phyloP scores from a whole-genome alignment of 2,329 filamentous ascomycete genomes.

The Fusarium sp. region DNA sequence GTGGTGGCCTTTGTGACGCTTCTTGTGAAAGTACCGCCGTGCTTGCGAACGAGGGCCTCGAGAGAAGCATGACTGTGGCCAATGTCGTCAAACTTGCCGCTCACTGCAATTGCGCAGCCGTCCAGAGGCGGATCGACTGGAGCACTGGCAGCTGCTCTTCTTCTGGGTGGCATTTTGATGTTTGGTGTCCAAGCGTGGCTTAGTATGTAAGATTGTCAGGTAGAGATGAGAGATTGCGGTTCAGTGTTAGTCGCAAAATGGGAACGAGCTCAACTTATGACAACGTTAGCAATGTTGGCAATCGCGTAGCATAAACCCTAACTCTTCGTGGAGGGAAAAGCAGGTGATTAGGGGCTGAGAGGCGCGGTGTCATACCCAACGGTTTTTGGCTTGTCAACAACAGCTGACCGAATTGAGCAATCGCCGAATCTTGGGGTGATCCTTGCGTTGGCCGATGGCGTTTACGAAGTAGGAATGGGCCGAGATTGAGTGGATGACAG shows the following conservation, averaged over 20 bases:
- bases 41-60: conserved; percentile 58
- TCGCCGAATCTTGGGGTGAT: conserved; percentile 40
- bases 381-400: conserved; percentile 32
- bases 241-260: neutral
- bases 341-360: conserved; percentile 38
- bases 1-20: conserved; percentile 64
- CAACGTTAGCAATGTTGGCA: conserved; percentile 40
- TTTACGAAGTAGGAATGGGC: neutral
- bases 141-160: conserved; percentile 40
- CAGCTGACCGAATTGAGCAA: conserved; percentile 42
- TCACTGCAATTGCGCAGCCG: conserved; percentile 66
- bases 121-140: conserved; percentile 55
- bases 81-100: conserved; percentile 68
- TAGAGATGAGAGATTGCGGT: neutral
- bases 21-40: conserved; percentile 63
- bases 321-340: conserved; percentile 3
- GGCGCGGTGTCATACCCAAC: conserved; percentile 35
- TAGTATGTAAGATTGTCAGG: neutral
- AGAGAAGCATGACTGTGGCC: conserved; percentile 65
- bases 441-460: conserved; percentile 29
- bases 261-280: conserved; percentile 19
- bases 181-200: neutral
- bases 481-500: conserved; percentile 12
- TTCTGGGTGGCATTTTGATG: conserved; percentile 42
- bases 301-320: conserved; percentile 1